Evolutionary conservation across 2,329 filamentous ascomycete species (phyloP), one percentile per base, ranked within the genome.

Genomic region (Trichoderma aggressivum): DNA sequence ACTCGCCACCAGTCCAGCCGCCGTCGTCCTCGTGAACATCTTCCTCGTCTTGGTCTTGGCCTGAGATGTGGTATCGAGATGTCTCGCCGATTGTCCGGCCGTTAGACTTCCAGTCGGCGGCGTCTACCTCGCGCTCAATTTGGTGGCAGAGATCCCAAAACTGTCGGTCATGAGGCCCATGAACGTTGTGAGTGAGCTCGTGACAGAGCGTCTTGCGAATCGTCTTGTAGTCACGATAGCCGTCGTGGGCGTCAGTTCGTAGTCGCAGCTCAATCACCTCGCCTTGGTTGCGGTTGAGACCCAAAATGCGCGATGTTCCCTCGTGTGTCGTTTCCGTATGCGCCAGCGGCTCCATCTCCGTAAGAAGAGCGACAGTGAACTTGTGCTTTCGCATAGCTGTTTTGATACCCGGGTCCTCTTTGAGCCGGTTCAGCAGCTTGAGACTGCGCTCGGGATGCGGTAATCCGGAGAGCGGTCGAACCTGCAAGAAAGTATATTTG

Each of bases 171-270:
- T 99, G 96, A 0, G 92, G 89, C 0, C 92, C 86, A 82, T 92
- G 91, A 11, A 97, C 93, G 76, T 97, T 98, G 81, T 99, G 96
- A 74, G 94, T 91, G 21, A 99, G 85, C 83, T 99, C 96, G 82
- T 99, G 96, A 78, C 95, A 98, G 14, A 99, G 85, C 59, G 96
- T 98, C 75, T 92, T 93, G 65, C 96, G 88, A 62, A 99, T 97
- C 0, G 92, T 94, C 76, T 91, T 91, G 82, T 98, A 99, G 79
- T 98, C 94, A 47, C 96, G 85, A 78, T 97, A 98, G 1, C 96
- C 96, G 79, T 97, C 94, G 79, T 96, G 94, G 3, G 92, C 93
- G 82, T 99, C 96, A 1, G 96, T 98, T n/a, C 96, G 86, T 43
- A 99, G 82, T 0, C 96, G 86, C 73, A 99, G 82, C 84, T 98